phyloP scores from a whole-genome alignment of 345 rosid genomes.

The Ceriops zippeliana region DNA sequence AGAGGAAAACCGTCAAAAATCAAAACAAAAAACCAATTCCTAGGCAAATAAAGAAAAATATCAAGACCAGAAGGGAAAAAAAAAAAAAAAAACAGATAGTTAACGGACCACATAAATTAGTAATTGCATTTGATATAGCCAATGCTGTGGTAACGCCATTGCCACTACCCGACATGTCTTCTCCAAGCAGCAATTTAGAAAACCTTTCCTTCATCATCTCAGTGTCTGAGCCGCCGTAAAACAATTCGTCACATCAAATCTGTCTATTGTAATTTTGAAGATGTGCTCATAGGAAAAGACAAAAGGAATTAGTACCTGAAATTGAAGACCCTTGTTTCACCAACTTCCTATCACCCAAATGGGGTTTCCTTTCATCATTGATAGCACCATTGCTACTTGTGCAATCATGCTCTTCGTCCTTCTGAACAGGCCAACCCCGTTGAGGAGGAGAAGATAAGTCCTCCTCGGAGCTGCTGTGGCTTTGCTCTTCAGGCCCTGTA shows the following conservation, averaged over 20 bases:
- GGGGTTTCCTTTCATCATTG: slow-evolving; percentile 32
- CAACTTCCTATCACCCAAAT: slow-evolving; percentile 29
- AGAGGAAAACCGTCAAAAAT: slow-evolving; percentile 7
- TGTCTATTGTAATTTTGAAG: slow-evolving; percentile 4
- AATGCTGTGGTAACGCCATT: slow-evolving; percentile 92
- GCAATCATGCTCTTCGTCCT: slow-evolving; percentile 44
- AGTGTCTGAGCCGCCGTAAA: slow-evolving; percentile 45
- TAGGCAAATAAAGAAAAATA: not conserved
- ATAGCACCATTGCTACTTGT: slow-evolving; percentile 28
- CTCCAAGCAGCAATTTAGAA: slow-evolving; percentile 90
- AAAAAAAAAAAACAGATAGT: not conserved
- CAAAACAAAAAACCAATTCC: slow-evolving; percentile 6
- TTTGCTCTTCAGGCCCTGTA: slow-evolving; percentile 52
- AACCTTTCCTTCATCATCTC: slow-evolving; percentile 99
- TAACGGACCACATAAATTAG: slow-evolving; percentile 89
- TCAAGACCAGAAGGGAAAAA: not conserved
- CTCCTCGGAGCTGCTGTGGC: slow-evolving; percentile 60
- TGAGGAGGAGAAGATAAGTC: slow-evolving; percentile 54
- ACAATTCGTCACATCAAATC: slow-evolving; percentile 9
- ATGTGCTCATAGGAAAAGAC: slow-evolving; percentile 11
- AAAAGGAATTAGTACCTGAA: slow-evolving; percentile 47
- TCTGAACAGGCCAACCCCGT: slow-evolving; percentile 43
- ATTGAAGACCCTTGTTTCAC: slow-evolving; percentile 45
- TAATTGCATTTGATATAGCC: slow-evolving; percentile 92
- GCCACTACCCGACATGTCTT: slow-evolving; percentile 99